These are phyloP conservation scores for Henningerozyma blattae DNA, from an alignment of 805 yeast species.

Conservation along the genomic window DNA sequence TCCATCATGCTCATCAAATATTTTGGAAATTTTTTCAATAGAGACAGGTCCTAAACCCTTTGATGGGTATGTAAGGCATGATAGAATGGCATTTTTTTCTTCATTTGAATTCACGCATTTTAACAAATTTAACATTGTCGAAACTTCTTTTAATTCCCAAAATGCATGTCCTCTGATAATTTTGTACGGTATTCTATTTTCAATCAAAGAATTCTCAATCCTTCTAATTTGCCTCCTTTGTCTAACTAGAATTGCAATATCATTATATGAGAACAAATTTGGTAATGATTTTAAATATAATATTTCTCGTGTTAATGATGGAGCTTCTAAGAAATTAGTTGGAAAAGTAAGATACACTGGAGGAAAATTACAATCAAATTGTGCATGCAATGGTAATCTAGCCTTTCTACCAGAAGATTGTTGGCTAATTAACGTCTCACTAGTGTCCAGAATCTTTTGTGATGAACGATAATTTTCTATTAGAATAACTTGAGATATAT, in stretches of 20 bases:
- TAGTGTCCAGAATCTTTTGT: slow-evolving; percentile 44
- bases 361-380: slow-evolving; percentile 29
- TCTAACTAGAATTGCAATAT: slow-evolving; percentile 63
- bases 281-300: slow-evolving; percentile 35
- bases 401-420: slow-evolving; percentile 31
- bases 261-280: slow-evolving; percentile 36
- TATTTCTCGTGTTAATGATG: slow-evolving; percentile 45
- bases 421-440: slow-evolving; percentile 54
- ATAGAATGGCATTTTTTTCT: slow-evolving; percentile 48
- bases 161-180: slow-evolving; percentile 66
- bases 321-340: slow-evolving; percentile 42
- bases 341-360: slow-evolving; percentile 34
- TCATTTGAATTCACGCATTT: slow-evolving; percentile 45
- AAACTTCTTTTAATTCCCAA: slow-evolving; percentile 68
- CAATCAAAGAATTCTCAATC: slow-evolving; percentile 52
- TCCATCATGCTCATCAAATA: slow-evolving; percentile 5
- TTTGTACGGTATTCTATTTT: slow-evolving; percentile 45
- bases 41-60: slow-evolving; percentile 57
- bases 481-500: slow-evolving; percentile 30
- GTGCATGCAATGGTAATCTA: slow-evolving; percentile 37
- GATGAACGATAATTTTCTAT: slow-evolving; percentile 77
- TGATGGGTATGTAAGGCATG: slow-evolving; percentile 49
- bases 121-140: slow-evolving; percentile 48
- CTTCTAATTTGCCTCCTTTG: slow-evolving; percentile 47
- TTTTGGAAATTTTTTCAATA: slow-evolving; percentile 19